Conservation (phyloP, 495 filamentous ascomycete genomes). For the Neurospora sp. region DNA sequence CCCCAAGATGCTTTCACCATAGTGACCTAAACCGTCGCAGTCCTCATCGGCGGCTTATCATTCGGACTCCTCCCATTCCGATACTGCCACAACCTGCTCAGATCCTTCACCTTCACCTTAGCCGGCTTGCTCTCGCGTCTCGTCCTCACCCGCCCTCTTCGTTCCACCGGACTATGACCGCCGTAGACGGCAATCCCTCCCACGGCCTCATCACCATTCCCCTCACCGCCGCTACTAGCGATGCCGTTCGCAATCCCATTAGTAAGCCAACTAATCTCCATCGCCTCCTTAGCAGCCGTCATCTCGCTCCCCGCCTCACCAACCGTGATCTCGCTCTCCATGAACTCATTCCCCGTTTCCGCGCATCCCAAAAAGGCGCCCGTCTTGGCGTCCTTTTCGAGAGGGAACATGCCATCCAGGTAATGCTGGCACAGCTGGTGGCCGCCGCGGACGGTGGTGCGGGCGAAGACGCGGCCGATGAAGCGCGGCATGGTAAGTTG, state of each 20-base stretch:
- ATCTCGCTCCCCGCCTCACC: conserved; percentile 28
- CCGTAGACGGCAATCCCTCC: conserved; percentile 26
- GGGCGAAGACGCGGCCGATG: conserved; percentile 66
- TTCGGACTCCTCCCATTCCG: conserved; percentile 53
- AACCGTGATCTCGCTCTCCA: conserved; percentile 43
- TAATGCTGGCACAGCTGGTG: conserved; percentile 80
- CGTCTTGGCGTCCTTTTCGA: conserved; percentile 22
- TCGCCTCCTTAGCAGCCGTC: conserved; percentile 26
- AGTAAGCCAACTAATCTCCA: conserved; percentile 24
- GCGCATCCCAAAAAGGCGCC: conserved; percentile 23
- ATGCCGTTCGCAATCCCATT: conserved; percentile 7
- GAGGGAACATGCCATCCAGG: conserved; percentile 66
- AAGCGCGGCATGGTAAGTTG: conserved; percentile 45
- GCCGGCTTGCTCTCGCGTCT: conserved; percentile 10
- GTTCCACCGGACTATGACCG: conserved; percentile 11
- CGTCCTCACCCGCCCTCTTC: conserved; percentile 5
- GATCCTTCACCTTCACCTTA: conserved; percentile 48
- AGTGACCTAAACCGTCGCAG: conserved; percentile 8
- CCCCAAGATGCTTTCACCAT: background rate
- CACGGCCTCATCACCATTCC: conserved; percentile 9
- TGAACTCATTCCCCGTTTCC: conserved; percentile 39
- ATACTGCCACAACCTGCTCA: conserved; percentile 67
- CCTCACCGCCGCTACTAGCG: conserved; percentile 4
- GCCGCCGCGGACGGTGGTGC: conserved; percentile 45
- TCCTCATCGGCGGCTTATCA: conserved; percentile 19